Evolutionary conservation across 2,329 filamentous ascomycete species (phyloP).

Genomic region (Fusarium denticulatum): DNA sequence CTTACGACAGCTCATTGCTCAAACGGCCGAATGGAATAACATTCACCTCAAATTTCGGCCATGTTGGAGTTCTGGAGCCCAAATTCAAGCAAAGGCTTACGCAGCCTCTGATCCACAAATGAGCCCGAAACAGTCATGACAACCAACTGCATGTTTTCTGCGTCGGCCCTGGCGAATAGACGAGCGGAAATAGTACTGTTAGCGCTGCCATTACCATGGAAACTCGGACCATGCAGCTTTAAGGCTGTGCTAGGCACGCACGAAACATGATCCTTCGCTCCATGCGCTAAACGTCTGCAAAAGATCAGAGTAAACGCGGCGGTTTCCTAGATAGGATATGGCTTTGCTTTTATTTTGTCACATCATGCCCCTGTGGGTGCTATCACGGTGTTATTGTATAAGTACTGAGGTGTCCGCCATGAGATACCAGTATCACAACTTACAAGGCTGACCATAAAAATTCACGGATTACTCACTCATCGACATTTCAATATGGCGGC

Average conservation of each 20-base stretch:
- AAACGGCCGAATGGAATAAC: neutral
- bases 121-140: constrained; percentile 13
- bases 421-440: neutral
- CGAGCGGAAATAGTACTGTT: neutral
- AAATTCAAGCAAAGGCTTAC: constrained; percentile 27
- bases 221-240: constrained; percentile 11
- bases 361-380: neutral
- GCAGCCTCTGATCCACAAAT: constrained; percentile 28
- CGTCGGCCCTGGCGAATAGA: constrained; percentile 10
- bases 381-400: constrained; percentile 6
- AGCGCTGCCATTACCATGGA: constrained; percentile 10
- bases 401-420: constrained; percentile 6
- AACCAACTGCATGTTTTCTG: neutral
- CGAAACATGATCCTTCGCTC: constrained; percentile 10
- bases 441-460: neutral
- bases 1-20: neutral
- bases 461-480: neutral
- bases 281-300: neutral
- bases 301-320: constrained; percentile 4
- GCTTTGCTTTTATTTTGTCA: neutral
- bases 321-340: constrained; percentile 18
- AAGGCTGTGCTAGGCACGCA: constrained; percentile 28
- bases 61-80: neutral
- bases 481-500: constrained; percentile 21
- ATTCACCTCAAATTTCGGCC: neutral